Evolutionary conservation across 495 filamentous ascomycete species (phyloP).

Genomic region (Xylaria scruposa): DNA sequence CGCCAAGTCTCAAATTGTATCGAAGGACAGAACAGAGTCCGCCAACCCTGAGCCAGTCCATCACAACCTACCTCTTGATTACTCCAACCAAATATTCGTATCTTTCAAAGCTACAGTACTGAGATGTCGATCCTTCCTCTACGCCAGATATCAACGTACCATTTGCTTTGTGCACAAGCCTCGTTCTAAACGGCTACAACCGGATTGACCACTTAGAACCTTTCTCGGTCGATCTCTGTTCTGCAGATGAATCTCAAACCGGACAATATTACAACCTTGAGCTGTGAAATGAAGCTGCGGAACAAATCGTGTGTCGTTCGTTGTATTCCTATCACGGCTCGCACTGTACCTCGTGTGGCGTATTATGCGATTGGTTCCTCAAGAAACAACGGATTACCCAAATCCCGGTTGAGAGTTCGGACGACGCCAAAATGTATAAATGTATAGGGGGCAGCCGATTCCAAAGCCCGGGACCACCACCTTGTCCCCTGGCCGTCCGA

Average conservation of each 20-base stretch:
- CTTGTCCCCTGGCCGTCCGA: background rate
- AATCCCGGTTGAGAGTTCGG: background rate
- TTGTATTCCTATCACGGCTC: background rate
- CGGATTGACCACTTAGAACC: background rate
- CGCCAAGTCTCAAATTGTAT: background rate
- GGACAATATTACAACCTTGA: background rate
- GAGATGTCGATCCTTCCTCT: background rate
- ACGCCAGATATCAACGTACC: background rate
- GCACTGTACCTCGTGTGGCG: background rate
- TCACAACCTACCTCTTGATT: background rate
- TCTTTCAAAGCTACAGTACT: background rate
- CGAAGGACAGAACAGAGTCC: background rate
- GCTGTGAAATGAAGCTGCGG: background rate
- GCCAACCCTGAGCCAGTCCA: background rate
- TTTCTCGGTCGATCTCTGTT: background rate
- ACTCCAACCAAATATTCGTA: background rate
- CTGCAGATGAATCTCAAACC: conserved; percentile 9
- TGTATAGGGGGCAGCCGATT: background rate
- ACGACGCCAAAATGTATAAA: background rate
- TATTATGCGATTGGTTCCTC: conserved; percentile 11
- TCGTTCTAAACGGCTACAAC: background rate
- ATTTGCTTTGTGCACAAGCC: background rate
- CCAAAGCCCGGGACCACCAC: background rate
- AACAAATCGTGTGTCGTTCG: conserved; percentile 14
- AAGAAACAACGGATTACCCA: background rate